Percentiles rank a stretch among this genome's conserved stretches.
These are phyloP conservation scores for Kodamaea hsintzibuensis DNA, from an alignment of 805 yeast genomes.

Conservation along the genomic window DNA sequence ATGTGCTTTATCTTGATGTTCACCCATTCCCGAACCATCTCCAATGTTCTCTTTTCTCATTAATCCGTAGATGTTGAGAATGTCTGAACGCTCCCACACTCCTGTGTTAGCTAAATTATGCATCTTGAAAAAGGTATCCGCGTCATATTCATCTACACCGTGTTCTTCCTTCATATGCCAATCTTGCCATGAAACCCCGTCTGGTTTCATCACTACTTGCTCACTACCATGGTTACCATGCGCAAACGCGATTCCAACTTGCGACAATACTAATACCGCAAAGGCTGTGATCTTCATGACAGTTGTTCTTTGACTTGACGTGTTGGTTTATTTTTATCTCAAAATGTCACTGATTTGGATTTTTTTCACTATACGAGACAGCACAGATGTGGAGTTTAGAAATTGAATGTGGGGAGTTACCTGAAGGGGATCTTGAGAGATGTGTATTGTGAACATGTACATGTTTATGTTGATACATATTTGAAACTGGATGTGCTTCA, in stretches of 20 bases:
- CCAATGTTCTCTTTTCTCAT: conserved; percentile 73
- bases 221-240: conserved; percentile 4
- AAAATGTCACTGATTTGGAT: not conserved
- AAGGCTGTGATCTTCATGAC: not conserved
- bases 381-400: too few relatives aligned
- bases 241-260: not conserved
- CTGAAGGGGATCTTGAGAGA: too few relatives aligned
- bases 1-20: conserved; percentile 61
- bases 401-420: too few relatives aligned
- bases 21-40: conserved; percentile 87
- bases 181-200: conserved; percentile 66
- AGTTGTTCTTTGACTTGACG: not conserved
- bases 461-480: too few relatives aligned
- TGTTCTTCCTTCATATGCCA: conserved; percentile 95
- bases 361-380: not conserved
- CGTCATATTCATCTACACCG: conserved; percentile 69
- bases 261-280: not conserved
- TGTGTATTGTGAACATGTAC: too few relatives aligned
- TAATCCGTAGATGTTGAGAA: conserved; percentile 80
- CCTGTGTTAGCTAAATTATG: conserved; percentile 74
- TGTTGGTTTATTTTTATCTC: not conserved
- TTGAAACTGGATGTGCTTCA: too few relatives aligned
- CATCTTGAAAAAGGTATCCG: conserved; percentile 72
- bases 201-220: conserved; percentile 34
- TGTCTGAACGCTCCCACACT: conserved; percentile 57